Base-by-base conservation (phyloP, 192 early-diverging fungal genomes). In the Coemansia sp. region DNA sequence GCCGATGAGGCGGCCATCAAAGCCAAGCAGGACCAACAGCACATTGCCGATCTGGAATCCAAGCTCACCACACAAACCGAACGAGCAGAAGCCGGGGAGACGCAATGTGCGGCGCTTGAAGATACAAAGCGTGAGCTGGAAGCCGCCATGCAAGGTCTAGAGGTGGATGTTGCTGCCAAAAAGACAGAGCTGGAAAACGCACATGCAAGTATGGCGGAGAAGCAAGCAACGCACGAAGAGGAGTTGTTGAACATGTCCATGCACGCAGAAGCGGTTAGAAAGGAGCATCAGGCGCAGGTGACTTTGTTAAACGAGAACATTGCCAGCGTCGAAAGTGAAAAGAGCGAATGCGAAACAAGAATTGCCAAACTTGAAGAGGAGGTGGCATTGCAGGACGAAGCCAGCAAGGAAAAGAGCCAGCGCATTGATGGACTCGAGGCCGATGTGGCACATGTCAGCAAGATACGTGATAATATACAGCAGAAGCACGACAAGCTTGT, bases 401-500 rank as follows among this genome's bases (percentile, higher is more conserved):
- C 37, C 19, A 43, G 20, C n/a, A 61, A 19, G 7, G 50, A 46
- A 17, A 55, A 63, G 55, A 46, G 63, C 45, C 67, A 69, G 64
- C 70, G 67, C 42, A 66, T 69, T 19, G 67, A 56, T 38, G 70
- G 53, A 37, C 67, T 75, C 32, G 73, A 75, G 63, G 55, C 77
- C 20, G 70, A 71, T 42, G 40, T 75, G 40, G 72, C 55, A n/a
- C 72, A 75, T 53, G 69, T 65, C 7, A n/a, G 32, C 13, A 65
- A 75, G 46, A 53, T 72, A 51, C 77, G 77, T 57, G 64, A 67
- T 58, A 71, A 57, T n/a, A 75, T 80, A 25, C 77, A 80, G 63
- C 42, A 57, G 14, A 80, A 75, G 58, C 66, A 75, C 62, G 73
- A 80, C 63, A 39, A 13, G 25, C 63, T 80, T 51, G 65, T n/a